Evolutionary conservation across 176 grass and related monocot species (phyloP).

Genomic region (Elymus sibiricus): DNA sequence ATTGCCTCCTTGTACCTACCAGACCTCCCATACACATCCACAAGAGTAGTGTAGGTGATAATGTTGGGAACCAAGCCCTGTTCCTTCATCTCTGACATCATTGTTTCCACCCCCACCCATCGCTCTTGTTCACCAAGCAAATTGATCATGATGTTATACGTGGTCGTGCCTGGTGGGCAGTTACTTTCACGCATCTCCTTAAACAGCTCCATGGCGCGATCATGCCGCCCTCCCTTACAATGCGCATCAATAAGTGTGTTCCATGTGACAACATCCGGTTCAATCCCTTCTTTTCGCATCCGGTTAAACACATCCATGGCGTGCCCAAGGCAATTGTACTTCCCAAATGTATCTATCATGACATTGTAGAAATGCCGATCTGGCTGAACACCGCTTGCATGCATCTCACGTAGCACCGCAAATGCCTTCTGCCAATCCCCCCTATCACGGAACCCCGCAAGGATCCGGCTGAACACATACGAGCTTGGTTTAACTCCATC

Average conservation of each 20-base stretch:
- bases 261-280: conserved; percentile 84
- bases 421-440: conserved; percentile 95
- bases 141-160: conserved; percentile 95
- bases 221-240: conserved; percentile 72
- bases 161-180: conserved; percentile 61
- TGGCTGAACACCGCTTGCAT: conserved; percentile 64
- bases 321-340: conserved; percentile 83
- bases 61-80: conserved; percentile 75
- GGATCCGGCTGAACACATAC: conserved; percentile 84
- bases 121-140: conserved; percentile 65
- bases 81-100: conserved; percentile 66
- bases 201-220: conserved; percentile 75
- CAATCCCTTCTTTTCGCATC: conserved; percentile 78
- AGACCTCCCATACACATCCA: conserved; percentile 93
- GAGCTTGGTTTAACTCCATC: conserved; percentile 74
- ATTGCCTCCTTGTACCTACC: conserved; percentile 82
- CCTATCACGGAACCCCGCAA: conserved; percentile 71
- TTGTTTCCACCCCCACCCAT: conserved; percentile 66
- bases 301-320: conserved; percentile 82
- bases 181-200: conserved; percentile 72
- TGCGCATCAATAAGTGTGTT: conserved; percentile 86
- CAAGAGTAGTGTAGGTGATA: conserved; percentile 91
- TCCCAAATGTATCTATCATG: conserved; percentile 96
- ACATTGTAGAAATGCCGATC: conserved; percentile 97
- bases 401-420: conserved; percentile 83